Base-by-base conservation (phyloP, 192 early-diverging fungal species). In the Backusella mclennaniae region DNA sequence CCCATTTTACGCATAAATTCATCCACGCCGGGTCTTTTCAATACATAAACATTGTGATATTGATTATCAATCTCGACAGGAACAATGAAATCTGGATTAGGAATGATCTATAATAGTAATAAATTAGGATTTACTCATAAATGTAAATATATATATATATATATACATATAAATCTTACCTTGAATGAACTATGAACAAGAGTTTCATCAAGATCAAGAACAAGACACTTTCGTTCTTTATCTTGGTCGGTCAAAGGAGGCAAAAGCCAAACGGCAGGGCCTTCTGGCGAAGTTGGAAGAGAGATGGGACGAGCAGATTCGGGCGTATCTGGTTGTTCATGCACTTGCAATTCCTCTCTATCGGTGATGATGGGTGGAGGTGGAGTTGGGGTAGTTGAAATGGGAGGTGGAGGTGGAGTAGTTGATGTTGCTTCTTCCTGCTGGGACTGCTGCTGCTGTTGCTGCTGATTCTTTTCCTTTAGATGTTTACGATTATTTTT, bases 171-270 rank as follows among this genome's bases (percentile, higher is more conserved):
- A 68, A 33, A 41, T 33, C 31, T 73, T 82, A 88, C 89, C 89
- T 95, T 95, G 89, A 99, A 98, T 23, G 95, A 96, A 83, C 93
- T 95, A 83, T 99, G 97, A 26, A 99, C 95, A 15, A 99, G 89
- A 0, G 97, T 99, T 78, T 99, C 97, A 86, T 99, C 97, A 75
- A 98, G 86, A 85, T 99, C 97, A 42, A 99, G 89, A 19, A 99
- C 97, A 35, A 99, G 87, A 77, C 95, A 97, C 79, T 98, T 99
- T 80, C 89, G 90, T 6, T 93, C 92, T 44, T 71, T 69, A 72
- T 95, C 91, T 71, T 89, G 85, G 9, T 87, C 83, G 35, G 85
- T 87, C 52, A 96, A 86, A 49, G 95, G 92, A 33, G 87, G 89
- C 69, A 96, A 87, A 29, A 96, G 80, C 70, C 87, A 82, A 15